phyloP scores from a whole-genome alignment of 1,139 yeast species.

The Pichia sp. region DNA sequence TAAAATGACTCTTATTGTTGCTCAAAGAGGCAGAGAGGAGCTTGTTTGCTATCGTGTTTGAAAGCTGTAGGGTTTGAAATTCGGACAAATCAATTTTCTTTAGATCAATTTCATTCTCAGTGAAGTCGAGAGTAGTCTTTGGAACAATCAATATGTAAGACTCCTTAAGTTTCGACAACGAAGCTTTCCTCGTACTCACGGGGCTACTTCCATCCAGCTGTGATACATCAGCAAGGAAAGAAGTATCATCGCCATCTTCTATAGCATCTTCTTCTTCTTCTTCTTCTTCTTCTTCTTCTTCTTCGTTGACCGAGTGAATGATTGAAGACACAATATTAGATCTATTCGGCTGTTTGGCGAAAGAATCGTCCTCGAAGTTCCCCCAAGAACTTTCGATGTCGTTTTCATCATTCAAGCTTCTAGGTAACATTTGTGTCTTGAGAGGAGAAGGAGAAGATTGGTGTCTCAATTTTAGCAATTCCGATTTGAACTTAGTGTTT shows the following conservation, averaged over 20 bases:
- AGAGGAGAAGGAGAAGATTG: slow-evolving; percentile 10
- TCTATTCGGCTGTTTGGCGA: slow-evolving; percentile 5
- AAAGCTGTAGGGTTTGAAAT: slow-evolving; percentile 10
- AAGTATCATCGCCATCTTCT: slow-evolving; percentile 33
- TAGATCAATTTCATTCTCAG: not conserved
- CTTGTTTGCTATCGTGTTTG: slow-evolving; percentile 2
- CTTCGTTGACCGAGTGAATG: slow-evolving; percentile 35
- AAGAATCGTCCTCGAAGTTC: slow-evolving; percentile 33
- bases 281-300: slow-evolving; percentile 33
- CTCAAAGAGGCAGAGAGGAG: slow-evolving; percentile 27
- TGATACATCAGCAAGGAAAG: slow-evolving; percentile 7
- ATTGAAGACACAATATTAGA: slow-evolving; percentile 14
- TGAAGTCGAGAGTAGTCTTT: slow-evolving; percentile 10
- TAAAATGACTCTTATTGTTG: slow-evolving; percentile 44
- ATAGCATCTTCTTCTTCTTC: slow-evolving; percentile 23
- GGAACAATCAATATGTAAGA: slow-evolving; percentile 15
- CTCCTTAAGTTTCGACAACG: slow-evolving; percentile 13
- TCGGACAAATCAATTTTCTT: slow-evolving; percentile 10
- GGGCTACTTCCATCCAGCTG: slow-evolving; percentile 16
- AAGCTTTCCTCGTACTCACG: slow-evolving; percentile 9
- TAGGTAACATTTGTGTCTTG: slow-evolving; percentile 1
- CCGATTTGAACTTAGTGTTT: slow-evolving; percentile 14
- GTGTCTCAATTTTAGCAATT: slow-evolving; percentile 8
- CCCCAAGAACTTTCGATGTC: slow-evolving; percentile 36
- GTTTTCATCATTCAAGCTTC: slow-evolving; percentile 6